A percentile compares a stretch with the other conserved stretches of the same genome.
phyloP scores from a whole-genome alignment of 345 rosid genomes.

The Aegle marmelos region DNA sequence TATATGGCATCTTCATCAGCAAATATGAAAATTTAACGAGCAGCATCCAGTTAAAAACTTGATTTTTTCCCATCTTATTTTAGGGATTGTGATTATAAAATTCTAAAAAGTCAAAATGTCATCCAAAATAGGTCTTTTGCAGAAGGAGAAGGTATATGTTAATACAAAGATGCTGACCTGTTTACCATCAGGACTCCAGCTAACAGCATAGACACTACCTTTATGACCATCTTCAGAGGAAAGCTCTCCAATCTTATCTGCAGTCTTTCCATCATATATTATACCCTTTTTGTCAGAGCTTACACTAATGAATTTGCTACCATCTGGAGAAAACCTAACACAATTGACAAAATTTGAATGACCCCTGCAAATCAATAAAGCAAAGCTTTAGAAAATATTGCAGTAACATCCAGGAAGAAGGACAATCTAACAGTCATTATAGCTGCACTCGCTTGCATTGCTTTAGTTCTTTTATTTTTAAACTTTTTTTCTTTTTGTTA shows the following conservation, averaged over 20 bases:
- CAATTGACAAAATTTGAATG: constrained; percentile 97
- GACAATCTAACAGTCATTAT: background rate
- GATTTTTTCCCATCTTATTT: background rate
- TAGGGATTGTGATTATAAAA: background rate
- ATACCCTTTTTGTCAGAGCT: constrained; percentile 94
- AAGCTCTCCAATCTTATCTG: constrained; percentile 72
- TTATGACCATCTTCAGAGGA: constrained; percentile 77
- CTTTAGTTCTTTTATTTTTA: background rate
- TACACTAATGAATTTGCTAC: constrained; percentile 82
- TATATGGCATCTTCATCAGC: background rate
- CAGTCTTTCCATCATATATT: constrained; percentile 83
- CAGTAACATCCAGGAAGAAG: constrained; percentile 5
- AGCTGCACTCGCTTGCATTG: background rate
- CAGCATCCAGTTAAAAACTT: background rate
- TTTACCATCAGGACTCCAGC: constrained; percentile 94
- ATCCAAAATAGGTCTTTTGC: background rate
- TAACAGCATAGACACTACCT: constrained; percentile 88
- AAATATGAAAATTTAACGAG: background rate
- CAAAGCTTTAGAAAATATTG: constrained; percentile 19
- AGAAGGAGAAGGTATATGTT: background rate
- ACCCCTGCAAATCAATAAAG: constrained; percentile 48
- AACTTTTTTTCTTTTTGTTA: background rate
- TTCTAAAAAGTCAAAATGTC: background rate
- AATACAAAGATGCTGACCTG: constrained; percentile 47
- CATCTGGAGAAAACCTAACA: constrained; percentile 90